Evolutionary conservation across 2,329 filamentous ascomycete species (phyloP).

Genomic region (Shiraia bambusicola): DNA sequence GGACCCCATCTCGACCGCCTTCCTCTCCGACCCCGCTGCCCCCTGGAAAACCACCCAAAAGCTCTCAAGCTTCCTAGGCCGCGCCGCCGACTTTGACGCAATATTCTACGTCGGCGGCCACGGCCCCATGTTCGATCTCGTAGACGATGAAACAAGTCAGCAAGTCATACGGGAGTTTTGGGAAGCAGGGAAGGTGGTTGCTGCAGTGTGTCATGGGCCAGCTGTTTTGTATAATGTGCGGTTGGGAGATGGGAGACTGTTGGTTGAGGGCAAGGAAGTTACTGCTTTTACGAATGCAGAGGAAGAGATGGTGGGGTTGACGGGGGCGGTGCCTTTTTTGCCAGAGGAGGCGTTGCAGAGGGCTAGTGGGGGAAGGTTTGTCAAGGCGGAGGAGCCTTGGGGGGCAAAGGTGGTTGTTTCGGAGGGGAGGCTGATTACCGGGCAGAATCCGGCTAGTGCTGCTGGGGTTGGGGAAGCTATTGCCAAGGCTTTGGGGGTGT

Average conservation of each 20-base stretch:
- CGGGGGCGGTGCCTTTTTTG: constrained; percentile 58
- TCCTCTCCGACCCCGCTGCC: constrained; percentile 54
- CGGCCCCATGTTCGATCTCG: constrained; percentile 68
- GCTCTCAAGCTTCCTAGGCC: constrained; percentile 58
- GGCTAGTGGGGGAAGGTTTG: constrained; percentile 56
- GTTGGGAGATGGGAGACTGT: constrained; percentile 50
- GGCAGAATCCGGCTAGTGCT: constrained; percentile 52
- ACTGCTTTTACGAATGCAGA: constrained; percentile 63
- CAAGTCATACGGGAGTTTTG: constrained; percentile 65
- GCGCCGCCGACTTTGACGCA: constrained; percentile 62
- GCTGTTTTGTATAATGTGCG: constrained; percentile 63
- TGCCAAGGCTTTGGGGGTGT: constrained; percentile 39
- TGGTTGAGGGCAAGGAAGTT: constrained; percentile 59
- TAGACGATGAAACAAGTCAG: constrained; percentile 57
- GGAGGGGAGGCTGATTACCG: constrained; percentile 48
- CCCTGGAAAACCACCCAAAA: constrained; percentile 66
- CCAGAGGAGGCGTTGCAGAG: constrained; percentile 58
- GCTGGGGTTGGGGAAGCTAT: constrained; percentile 48
- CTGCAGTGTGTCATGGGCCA: constrained; percentile 70
- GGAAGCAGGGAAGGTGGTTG: constrained; percentile 61
- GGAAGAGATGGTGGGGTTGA: constrained; percentile 51
- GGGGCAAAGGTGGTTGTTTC: constrained; percentile 48
- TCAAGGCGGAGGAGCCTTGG: constrained; percentile 56
- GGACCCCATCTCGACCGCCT: constrained; percentile 49
- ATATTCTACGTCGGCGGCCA: constrained; percentile 63